Percentiles rank a stretch among this genome's conserved stretches.
Evolutionary conservation across 2,329 filamentous ascomycete genomes (phyloP).

Genomic region (Diaporthe helianthi): DNA sequence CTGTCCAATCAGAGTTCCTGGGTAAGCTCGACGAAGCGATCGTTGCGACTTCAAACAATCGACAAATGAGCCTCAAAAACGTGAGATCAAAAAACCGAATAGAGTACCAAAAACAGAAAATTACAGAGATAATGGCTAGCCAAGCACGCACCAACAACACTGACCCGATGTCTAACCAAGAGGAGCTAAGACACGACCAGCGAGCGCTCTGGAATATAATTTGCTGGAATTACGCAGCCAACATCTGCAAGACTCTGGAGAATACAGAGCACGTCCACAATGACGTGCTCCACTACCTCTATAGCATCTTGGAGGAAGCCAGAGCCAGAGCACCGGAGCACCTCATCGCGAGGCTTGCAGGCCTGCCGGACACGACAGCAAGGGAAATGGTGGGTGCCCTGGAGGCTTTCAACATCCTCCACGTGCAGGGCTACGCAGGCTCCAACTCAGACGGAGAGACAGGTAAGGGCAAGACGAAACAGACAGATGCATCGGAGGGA

Average conservation of each 20-base stretch:
- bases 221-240: constrained; percentile 25
- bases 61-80: neutral
- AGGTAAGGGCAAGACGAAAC: neutral
- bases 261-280: constrained; percentile 2
- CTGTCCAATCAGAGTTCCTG: neutral
- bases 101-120: neutral
- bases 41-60: neutral
- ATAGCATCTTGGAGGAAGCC: constrained; percentile 16
- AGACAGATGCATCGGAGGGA: neutral
- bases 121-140: neutral
- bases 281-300: constrained; percentile 26
- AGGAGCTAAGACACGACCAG: constrained; percentile 15
- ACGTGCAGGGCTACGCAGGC: neutral
- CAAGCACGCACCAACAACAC: neutral
- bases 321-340: neutral
- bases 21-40: neutral
- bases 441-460: neutral
- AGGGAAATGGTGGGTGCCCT: constrained; percentile 19
- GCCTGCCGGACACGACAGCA: constrained; percentile 14
- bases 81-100: neutral
- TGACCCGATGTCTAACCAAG: neutral
- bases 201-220: constrained; percentile 26
- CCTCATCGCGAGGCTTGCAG: constrained; percentile 15
- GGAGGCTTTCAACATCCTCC: constrained; percentile 13
- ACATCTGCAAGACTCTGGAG: constrained; percentile 25